Evolutionary conservation across 805 yeast genomes (phyloP), one percentile per base, ranked within the genome.

Genomic region (Pichia gijzeniarum): DNA sequence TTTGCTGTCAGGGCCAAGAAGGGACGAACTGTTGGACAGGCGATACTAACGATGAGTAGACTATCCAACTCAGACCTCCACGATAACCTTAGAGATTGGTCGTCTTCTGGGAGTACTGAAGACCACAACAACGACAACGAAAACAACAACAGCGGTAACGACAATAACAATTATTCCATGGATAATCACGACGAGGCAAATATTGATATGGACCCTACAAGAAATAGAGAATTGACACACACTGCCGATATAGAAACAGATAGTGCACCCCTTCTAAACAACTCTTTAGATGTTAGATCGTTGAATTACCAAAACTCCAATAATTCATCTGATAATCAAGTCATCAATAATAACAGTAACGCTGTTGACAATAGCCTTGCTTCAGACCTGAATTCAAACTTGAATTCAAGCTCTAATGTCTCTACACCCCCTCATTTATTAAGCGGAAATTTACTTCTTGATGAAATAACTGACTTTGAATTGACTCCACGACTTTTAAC

Each of bases 41-140:
- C n/a, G 33, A 20, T 20, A 16, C n/a, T 6, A 16, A 21, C 28
- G 5, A 35, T 42, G 45, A 36, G 45, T 21, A 27, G 40, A 30
- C 12, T 33, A 9, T 3, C 32, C 9, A 20, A 43, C 18, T 12
- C 41, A 2, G 39, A 38, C 13, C 4, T 33, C 7, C 32, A 38
- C 33, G 25, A 38, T 12, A 43, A 38, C 2, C 38, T 43, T n/a
- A 21, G 42, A 32, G 36, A 43, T 8, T 38, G 37, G 41, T 43
- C 46, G 4, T 34, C 41, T 8, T 37, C 41, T n/a, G 44, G 20
- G 17, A 37, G 38, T 27, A 31, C 31, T 8, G 38, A 43, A 3
- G 34, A 33, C 12, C 16, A 30, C 18, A 37, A 21, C 21, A 18
- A n/a, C 12, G 22, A 35, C 12, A 22, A 27, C n/a, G 28, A 38